Percentiles rank a stretch among this genome's conserved stretches.
These are phyloP conservation scores for Aegilops bicornis DNA, from an alignment of 176 grass and related monocot genomes.

Conservation along the genomic window DNA sequence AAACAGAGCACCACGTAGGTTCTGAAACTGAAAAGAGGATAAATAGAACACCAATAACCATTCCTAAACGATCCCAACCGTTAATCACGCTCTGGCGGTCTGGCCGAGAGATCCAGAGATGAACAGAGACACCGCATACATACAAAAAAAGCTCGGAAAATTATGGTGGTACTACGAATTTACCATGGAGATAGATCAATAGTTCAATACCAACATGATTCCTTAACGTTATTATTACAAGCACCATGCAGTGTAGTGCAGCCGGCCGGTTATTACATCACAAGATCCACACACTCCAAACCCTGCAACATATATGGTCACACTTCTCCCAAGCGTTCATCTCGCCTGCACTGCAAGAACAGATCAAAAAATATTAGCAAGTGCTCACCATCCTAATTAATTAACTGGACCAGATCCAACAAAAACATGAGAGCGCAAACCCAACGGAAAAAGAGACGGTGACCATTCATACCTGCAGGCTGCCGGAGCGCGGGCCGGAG, in stretches of 20 bases:
- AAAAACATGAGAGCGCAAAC: not conserved
- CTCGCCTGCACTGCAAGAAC: not conserved
- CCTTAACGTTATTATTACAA: conserved; percentile 30
- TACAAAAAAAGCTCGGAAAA: too few relatives aligned
- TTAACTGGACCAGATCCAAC: not conserved
- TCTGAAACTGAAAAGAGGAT: too few relatives aligned
- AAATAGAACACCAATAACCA: too few relatives aligned
- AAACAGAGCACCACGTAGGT: not conserved
- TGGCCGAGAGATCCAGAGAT: too few relatives aligned
- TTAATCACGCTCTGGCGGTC: too few relatives aligned
- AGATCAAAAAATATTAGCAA: too few relatives aligned
- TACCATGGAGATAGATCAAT: not conserved
- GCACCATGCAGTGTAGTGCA: conserved; percentile 10
- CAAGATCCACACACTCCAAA: not conserved
- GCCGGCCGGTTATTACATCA: not conserved
- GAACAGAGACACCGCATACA: too few relatives aligned
- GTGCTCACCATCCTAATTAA: not conserved
- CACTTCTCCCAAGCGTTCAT: too few relatives aligned
- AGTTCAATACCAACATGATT: conserved; percentile 3
- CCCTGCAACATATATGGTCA: too few relatives aligned
- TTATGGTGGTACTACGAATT: rapidly evolving
- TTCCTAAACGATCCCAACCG: too few relatives aligned
- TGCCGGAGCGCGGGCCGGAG: not conserved
- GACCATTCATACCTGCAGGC: too few relatives aligned
- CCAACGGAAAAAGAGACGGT: not conserved